phyloP scores from a whole-genome alignment of 78 protist genomes.

The Monosiga brevicollis region DNA sequence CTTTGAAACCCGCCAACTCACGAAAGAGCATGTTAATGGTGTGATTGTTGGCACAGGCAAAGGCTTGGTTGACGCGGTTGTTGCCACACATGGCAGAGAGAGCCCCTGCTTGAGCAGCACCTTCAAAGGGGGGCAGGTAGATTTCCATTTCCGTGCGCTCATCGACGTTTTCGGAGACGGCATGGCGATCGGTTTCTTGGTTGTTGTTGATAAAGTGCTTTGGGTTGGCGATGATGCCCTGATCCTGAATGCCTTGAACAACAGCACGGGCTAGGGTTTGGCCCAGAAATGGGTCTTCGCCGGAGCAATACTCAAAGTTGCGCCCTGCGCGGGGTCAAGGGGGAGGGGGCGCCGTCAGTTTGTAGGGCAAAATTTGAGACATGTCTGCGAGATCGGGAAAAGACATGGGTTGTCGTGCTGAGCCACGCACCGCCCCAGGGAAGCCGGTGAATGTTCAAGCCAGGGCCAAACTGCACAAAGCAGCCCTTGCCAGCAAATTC shows the following conservation, averaged over 20 bases:
- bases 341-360: no score
- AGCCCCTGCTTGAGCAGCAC: slow-evolving; percentile 8
- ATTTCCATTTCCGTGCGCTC: slow-evolving; percentile 27
- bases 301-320: neutral
- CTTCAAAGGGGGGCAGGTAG: slow-evolving; percentile 22
- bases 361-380: no score
- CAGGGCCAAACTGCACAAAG: neutral
- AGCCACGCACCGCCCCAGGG: no score
- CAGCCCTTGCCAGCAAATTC: slow-evolving; percentile 7
- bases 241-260: neutral
- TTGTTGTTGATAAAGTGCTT: slow-evolving; percentile 12
- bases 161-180: neutral
- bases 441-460: neutral
- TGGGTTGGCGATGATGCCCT: slow-evolving; percentile 1
- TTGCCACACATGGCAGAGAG: slow-evolving; percentile 18
- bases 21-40: neutral
- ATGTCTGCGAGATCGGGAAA: no score
- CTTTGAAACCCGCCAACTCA: neutral
- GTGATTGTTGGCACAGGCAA: slow-evolving; percentile 1
- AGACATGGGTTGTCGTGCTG: no score
- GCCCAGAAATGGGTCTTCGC: slow-evolving; percentile 7
- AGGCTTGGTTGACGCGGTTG: slow-evolving; percentile 7
- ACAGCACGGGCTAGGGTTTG: neutral
- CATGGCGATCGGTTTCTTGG: slow-evolving; percentile 15
- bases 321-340: no score